These are phyloP conservation scores for Saraca asoca DNA, from an alignment of 331 rosid genomes.

Conservation along the genomic window DNA sequence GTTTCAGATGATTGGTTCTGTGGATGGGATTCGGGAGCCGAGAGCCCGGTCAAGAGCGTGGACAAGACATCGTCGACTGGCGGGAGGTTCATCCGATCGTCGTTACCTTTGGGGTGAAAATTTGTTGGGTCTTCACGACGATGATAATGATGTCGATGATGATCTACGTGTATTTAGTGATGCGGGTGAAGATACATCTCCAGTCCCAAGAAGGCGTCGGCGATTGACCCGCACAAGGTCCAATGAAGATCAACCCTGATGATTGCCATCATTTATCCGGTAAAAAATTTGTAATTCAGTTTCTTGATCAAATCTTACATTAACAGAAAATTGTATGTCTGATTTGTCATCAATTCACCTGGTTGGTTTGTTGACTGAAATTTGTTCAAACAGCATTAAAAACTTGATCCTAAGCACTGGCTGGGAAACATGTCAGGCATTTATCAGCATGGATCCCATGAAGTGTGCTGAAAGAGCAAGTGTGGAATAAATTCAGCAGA, in stretches of 20 bases:
- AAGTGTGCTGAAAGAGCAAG: constrained; percentile 31
- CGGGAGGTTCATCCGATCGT: constrained; percentile 57
- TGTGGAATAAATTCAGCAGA: constrained; percentile 32
- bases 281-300: constrained; percentile 42
- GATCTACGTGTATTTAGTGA: constrained; percentile 49
- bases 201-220: constrained; percentile 73
- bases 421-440: constrained; percentile 29
- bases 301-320: constrained; percentile 32
- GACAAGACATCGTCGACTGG: constrained; percentile 68
- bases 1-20: constrained; percentile 82
- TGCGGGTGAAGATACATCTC: constrained; percentile 54
- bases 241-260: constrained; percentile 62
- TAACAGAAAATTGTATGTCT: constrained; percentile 38
- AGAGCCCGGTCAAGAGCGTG: constrained; percentile 71
- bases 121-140: constrained; percentile 65
- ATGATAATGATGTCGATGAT: constrained; percentile 46
- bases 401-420: constrained; percentile 29
- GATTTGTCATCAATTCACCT: constrained; percentile 40
- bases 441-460: constrained; percentile 17
- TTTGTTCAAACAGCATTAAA: constrained; percentile 44
- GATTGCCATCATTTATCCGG: constrained; percentile 40
- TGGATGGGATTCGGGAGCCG: constrained; percentile 61
- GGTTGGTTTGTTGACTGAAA: constrained; percentile 46
- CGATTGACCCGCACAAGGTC: constrained; percentile 71
- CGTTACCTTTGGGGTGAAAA: constrained; percentile 85